Conservation (phyloP, 169 alveolate species). For the Plasmodium fragile region DNA sequence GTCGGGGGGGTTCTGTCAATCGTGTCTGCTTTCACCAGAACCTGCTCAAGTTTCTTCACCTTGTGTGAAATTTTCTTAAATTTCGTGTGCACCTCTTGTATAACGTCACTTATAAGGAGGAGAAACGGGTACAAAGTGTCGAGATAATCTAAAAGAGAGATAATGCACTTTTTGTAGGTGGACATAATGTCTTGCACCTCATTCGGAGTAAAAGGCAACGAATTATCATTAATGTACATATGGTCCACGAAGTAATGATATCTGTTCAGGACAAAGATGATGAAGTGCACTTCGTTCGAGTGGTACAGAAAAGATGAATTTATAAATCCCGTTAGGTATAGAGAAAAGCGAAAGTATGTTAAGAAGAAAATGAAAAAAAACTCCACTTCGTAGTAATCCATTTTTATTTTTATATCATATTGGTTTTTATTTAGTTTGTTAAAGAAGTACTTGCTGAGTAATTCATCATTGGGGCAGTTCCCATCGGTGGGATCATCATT, state of each 20-base stretch:
- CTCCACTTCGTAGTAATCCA: slow-evolving; percentile 55
- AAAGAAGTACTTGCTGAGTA: slow-evolving; percentile 11
- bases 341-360: slow-evolving; percentile 27
- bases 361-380: slow-evolving; percentile 31
- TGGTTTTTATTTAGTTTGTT: slow-evolving; percentile 16
- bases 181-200: slow-evolving; percentile 20
- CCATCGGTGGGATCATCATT: neutral
- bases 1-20: neutral
- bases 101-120: slow-evolving; percentile 5
- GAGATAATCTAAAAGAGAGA: slow-evolving; percentile 34
- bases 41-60: neutral
- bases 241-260: slow-evolving; percentile 48
- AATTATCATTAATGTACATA: slow-evolving; percentile 1
- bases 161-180: slow-evolving; percentile 38
- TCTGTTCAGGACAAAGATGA: slow-evolving; percentile 40
- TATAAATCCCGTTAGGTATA: slow-evolving; percentile 38
- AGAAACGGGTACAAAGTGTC: slow-evolving; percentile 42
- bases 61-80: neutral
- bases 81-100: neutral
- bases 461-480: neutral
- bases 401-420: slow-evolving; percentile 15
- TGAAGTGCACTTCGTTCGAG: slow-evolving; percentile 42
- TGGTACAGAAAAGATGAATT: slow-evolving; percentile 49
- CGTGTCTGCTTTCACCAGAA: neutral
- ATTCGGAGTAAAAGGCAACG: slow-evolving; percentile 22